A percentile compares a stretch with the other conserved stretches of the same genome.
phyloP scores from a whole-genome alignment of 192 early-diverging fungal genomes.

The Chytriomyces sp. region DNA sequence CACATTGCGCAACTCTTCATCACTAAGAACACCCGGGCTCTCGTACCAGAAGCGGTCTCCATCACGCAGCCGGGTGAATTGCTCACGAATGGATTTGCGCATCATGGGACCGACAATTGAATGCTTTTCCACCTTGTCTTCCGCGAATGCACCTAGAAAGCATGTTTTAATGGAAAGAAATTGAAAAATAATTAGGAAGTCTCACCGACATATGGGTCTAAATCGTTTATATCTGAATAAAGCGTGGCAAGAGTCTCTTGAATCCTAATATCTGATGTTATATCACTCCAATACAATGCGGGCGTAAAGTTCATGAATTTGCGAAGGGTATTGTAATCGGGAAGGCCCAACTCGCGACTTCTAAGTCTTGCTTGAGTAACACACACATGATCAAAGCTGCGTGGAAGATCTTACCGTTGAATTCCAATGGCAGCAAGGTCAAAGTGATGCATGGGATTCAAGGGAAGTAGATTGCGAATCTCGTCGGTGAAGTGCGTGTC shows the following conservation, averaged over 20 bases:
- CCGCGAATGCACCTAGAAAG: constrained; percentile 25
- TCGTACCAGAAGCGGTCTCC: constrained; percentile 59
- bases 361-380: constrained; percentile 19
- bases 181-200: constrained; percentile 1
- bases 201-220: constrained; percentile 45
- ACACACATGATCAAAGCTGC: constrained; percentile 3
- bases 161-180: neutral
- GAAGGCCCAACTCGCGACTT: constrained; percentile 42
- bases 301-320: constrained; percentile 14
- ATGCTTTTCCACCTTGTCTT: constrained; percentile 34
- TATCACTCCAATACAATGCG: constrained; percentile 33
- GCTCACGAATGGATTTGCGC: constrained; percentile 34
- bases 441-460: constrained; percentile 18
- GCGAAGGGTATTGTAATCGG: constrained; percentile 36
- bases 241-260: constrained; percentile 15
- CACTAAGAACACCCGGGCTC: constrained; percentile 44
- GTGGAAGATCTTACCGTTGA: constrained; percentile 28
- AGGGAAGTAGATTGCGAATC: constrained; percentile 16
- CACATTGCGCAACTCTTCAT: constrained; percentile 33
- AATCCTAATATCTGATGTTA: constrained; percentile 38
- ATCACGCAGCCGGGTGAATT: constrained; percentile 50
- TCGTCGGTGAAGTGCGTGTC: constrained; percentile 23
- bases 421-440: constrained; percentile 36
- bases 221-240: constrained; percentile 35
- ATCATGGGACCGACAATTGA: constrained; percentile 40